Conservation (phyloP, 1,139 yeast genomes). For the Candida glucosophila region DNA sequence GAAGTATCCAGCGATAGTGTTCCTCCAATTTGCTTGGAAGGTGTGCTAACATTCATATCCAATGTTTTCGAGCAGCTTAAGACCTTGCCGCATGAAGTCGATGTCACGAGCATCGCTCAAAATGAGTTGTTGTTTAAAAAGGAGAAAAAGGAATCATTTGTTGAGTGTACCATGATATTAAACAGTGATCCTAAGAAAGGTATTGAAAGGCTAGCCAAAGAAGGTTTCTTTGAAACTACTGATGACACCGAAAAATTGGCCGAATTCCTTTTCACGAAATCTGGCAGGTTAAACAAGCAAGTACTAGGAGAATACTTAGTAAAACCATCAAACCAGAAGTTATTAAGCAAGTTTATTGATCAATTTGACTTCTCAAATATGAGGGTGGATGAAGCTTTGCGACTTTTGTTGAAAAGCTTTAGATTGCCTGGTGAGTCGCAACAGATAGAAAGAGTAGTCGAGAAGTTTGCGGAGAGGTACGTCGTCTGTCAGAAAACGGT, state of each 20-base stretch:
- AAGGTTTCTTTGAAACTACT: slow-evolving; percentile 53
- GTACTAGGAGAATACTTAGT: slow-evolving; percentile 81
- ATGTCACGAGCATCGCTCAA: slow-evolving; percentile 9
- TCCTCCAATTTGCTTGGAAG: slow-evolving; percentile 91
- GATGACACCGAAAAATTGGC: slow-evolving; percentile 59
- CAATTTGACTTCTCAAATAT: slow-evolving; percentile 68
- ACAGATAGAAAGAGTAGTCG: slow-evolving; percentile 88
- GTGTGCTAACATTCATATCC: slow-evolving; percentile 62
- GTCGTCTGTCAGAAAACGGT: slow-evolving; percentile 42
- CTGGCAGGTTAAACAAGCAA: slow-evolving; percentile 78
- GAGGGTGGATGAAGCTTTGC: slow-evolving; percentile 87
- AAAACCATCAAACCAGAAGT: slow-evolving; percentile 55
- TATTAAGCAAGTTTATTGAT: slow-evolving; percentile 58
- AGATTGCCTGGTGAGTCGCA: slow-evolving; percentile 97
- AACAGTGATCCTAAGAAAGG: slow-evolving; percentile 77
- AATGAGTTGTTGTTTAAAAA: slow-evolving; percentile 36
- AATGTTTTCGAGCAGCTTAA: slow-evolving; percentile 57
- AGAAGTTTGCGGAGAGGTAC: slow-evolving; percentile 75
- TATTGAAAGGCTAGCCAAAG: slow-evolving; percentile 48
- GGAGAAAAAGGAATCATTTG: slow-evolving; percentile 62
- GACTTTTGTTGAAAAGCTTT: slow-evolving; percentile 73
- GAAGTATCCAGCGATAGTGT: slow-evolving; percentile 71
- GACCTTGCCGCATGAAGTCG: slow-evolving; percentile 10
- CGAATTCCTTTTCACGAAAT: slow-evolving; percentile 64
- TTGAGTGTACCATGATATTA: slow-evolving; percentile 63